Conservation (phyloP, 1,284 basidiomycete genomes). For the Ceratorhiza oryzae-sativae region DNA sequence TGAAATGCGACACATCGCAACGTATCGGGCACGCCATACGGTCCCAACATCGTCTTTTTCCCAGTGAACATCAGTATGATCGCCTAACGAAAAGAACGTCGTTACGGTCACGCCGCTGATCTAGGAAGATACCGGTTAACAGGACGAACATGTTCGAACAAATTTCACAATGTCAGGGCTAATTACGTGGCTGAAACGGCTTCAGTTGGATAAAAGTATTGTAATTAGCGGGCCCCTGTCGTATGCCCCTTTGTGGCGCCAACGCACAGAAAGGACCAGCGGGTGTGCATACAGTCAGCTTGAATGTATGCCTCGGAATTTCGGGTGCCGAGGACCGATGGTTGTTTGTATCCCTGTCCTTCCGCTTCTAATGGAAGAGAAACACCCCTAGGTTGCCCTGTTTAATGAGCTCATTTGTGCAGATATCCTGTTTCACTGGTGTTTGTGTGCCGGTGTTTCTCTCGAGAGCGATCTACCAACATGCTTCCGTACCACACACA, state of each 20-base stretch:
- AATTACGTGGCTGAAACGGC: background rate
- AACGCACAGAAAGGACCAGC: background rate
- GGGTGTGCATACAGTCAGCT: background rate
- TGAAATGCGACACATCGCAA: background rate
- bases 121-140: background rate
- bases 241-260: background rate
- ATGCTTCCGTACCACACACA: background rate
- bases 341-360: background rate
- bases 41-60: background rate
- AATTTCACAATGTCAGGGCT: background rate
- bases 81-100: constrained; percentile 3
- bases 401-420: background rate
- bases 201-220: background rate
- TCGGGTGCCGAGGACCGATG: background rate
- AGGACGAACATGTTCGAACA: background rate
- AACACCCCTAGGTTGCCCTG: background rate
- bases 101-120: background rate
- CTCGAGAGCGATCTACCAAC: background rate
- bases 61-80: background rate
- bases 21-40: background rate
- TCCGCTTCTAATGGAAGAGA: background rate
- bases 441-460: background rate
- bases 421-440: too few relatives aligned
- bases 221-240: background rate
- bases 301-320: background rate